phyloP scores from a whole-genome alignment of 768 basidiomycete genomes.

The Amyloporia xantha region DNA sequence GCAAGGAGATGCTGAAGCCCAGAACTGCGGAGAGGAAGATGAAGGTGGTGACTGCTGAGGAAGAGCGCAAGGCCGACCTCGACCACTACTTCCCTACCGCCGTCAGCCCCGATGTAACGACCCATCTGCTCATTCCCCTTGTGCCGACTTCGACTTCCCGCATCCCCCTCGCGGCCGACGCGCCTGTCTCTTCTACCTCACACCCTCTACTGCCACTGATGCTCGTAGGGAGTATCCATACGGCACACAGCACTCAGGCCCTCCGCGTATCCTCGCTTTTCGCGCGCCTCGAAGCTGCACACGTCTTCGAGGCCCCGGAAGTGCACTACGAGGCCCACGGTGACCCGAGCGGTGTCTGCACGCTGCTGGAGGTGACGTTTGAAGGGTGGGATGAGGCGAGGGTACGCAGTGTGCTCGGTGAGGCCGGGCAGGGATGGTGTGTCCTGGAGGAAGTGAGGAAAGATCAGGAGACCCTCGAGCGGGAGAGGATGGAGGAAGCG shows the following conservation, averaged over 20 bases:
- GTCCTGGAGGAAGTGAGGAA: slow-evolving; percentile 48
- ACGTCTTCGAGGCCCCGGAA: slow-evolving; percentile 56
- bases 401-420: slow-evolving; percentile 63
- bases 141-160: slow-evolving; percentile 66
- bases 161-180: slow-evolving; percentile 43
- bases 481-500: slow-evolving; percentile 22
- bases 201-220: slow-evolving; percentile 48
- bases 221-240: slow-evolving; percentile 45
- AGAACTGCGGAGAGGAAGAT: slow-evolving; percentile 16
- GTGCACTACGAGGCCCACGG: slow-evolving; percentile 60
- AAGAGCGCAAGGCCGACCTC: slow-evolving; percentile 31
- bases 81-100: slow-evolving; percentile 55
- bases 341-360: slow-evolving; percentile 49
- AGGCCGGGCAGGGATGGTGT: slow-evolving; percentile 72
- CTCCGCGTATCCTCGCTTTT: slow-evolving; percentile 65
- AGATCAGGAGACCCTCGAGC: slow-evolving; percentile 15
- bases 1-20: slow-evolving; percentile 25
- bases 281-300: slow-evolving; percentile 58
- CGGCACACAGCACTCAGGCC: slow-evolving; percentile 47
- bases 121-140: slow-evolving; percentile 68
- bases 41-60: slow-evolving; percentile 6
- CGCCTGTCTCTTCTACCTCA: slow-evolving; percentile 16
- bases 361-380: slow-evolving; percentile 63
- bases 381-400: slow-evolving; percentile 63
- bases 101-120: slow-evolving; percentile 39